phyloP scores from a whole-genome alignment of 306 rosid genomes.

The Ammopiptanthus mongolicus region DNA sequence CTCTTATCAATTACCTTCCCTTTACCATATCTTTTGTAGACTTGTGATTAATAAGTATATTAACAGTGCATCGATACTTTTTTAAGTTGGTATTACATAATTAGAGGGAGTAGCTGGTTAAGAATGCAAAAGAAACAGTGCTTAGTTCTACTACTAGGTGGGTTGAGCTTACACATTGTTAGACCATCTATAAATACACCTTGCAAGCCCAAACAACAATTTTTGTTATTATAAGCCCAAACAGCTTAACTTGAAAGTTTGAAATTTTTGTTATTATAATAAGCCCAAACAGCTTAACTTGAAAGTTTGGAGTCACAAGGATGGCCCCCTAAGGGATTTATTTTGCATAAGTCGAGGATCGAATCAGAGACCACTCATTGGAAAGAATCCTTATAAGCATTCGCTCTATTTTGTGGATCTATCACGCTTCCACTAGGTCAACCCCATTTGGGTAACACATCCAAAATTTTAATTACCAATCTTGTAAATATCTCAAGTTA shows the following conservation, averaged over 20 bases:
- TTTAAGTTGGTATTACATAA: neutral
- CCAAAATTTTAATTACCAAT: too few species aligned
- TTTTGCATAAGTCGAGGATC: too few species aligned
- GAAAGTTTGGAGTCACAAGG: too few species aligned
- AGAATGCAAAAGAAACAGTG: neutral
- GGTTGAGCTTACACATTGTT: neutral
- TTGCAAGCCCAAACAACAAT: neutral
- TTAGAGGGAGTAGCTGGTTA: neutral
- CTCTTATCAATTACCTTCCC: neutral
- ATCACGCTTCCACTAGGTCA: too few species aligned
- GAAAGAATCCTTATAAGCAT: too few species aligned
- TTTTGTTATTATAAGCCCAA: neutral
- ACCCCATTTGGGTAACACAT: too few species aligned
- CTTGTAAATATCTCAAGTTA: too few species aligned
- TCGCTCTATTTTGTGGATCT: too few species aligned
- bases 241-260: neutral
- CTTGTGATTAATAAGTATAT: neutral
- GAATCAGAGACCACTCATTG: too few species aligned
- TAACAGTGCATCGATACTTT: neutral
- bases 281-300: too few species aligned
- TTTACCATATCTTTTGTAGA: neutral
- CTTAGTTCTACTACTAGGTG: neutral
- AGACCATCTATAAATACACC: neutral
- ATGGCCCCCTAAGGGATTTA: too few species aligned
- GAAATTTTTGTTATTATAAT: too few species aligned